A percentile compares a stretch with the other conserved stretches of the same genome.
phyloP scores from a whole-genome alignment of 1,139 yeast genomes.

The Chernovozyma sophiae-reginae region DNA sequence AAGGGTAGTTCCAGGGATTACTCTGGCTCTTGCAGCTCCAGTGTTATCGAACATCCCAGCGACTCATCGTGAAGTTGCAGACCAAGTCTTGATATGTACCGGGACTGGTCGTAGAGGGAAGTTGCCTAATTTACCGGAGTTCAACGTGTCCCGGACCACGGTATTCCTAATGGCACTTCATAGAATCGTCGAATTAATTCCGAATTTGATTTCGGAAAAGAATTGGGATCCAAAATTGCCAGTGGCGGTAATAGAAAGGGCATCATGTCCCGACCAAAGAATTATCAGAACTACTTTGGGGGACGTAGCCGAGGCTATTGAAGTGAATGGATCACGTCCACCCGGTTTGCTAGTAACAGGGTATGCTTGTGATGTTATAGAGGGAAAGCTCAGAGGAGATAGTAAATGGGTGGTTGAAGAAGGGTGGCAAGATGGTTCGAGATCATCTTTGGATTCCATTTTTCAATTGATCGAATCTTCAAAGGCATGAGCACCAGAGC shows the following conservation, averaged over 20 bases:
- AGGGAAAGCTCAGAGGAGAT: constrained; percentile 16
- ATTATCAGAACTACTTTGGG: constrained; percentile 69
- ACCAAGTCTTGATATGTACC: constrained; percentile 88
- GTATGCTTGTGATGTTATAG: constrained; percentile 64
- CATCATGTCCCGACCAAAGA: constrained; percentile 91
- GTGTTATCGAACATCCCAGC: constrained; percentile 83
- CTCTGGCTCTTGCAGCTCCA: constrained; percentile 89
- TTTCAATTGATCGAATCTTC: background rate
- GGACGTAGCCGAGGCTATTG: constrained; percentile 67
- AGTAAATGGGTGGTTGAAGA: constrained; percentile 56
- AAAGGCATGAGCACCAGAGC: too few relatives aligned
- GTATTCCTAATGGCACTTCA: constrained; percentile 90
- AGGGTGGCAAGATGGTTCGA: constrained; percentile 32
- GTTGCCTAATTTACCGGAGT: constrained; percentile 74
- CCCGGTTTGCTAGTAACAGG: constrained; percentile 91
- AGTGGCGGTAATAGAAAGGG: constrained; percentile 83
- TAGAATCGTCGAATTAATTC: constrained; percentile 66
- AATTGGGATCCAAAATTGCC: constrained; percentile 74
- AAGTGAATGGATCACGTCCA: constrained; percentile 83
- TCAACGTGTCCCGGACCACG: constrained; percentile 68
- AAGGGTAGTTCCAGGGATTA: constrained; percentile 83
- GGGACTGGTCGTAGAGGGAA: constrained; percentile 93
- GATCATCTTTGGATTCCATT: background rate
- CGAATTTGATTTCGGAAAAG: constrained; percentile 47
- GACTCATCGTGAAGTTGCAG: constrained; percentile 89